These are phyloP conservation scores for Ophiostoma ulmi DNA, from an alignment of 2,329 filamentous ascomycete species.

Conservation along the genomic window DNA sequence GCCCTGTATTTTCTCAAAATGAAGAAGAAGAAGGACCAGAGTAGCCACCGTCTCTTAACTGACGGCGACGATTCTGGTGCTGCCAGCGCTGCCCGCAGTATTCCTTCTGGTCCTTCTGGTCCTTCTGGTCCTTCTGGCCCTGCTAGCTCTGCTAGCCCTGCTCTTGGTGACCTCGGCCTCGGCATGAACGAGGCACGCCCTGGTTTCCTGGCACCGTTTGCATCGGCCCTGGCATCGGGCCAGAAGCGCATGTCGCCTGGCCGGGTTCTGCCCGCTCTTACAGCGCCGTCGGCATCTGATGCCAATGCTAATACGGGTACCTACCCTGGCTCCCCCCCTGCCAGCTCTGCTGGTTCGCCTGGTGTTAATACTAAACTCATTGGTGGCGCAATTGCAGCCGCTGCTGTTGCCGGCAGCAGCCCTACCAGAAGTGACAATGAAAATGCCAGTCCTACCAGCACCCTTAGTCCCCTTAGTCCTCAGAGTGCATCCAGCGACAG, in stretches of 20 bases:
- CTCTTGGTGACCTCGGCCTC: background rate
- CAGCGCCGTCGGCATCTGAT: background rate
- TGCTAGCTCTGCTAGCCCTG: constrained; percentile 16
- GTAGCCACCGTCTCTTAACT: constrained; percentile 41
- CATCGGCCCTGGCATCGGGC: constrained; percentile 44
- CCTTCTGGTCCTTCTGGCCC: constrained; percentile 10
- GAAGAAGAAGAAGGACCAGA: constrained; percentile 41
- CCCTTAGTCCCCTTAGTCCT: background rate
- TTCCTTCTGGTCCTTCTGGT: constrained; percentile 11
- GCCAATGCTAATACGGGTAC: too few species aligned
- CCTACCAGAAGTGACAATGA: background rate
- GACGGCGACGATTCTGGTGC: constrained; percentile 34
- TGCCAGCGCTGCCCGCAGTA: constrained; percentile 29
- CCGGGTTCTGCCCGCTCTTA: background rate
- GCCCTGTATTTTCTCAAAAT: constrained; percentile 51
- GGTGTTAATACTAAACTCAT: background rate
- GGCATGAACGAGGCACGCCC: constrained; percentile 46
- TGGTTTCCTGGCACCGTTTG: constrained; percentile 45
- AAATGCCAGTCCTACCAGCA: background rate
- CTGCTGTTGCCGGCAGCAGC: background rate
- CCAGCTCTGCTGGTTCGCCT: background rate
- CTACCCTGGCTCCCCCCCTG: background rate
- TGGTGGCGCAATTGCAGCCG: background rate
- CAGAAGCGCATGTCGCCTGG: constrained; percentile 35
- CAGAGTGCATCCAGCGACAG: constrained; percentile 14